Evolutionary conservation across 2,329 filamentous ascomycete genomes (phyloP).

Genomic region (Monilinia aucupariae): DNA sequence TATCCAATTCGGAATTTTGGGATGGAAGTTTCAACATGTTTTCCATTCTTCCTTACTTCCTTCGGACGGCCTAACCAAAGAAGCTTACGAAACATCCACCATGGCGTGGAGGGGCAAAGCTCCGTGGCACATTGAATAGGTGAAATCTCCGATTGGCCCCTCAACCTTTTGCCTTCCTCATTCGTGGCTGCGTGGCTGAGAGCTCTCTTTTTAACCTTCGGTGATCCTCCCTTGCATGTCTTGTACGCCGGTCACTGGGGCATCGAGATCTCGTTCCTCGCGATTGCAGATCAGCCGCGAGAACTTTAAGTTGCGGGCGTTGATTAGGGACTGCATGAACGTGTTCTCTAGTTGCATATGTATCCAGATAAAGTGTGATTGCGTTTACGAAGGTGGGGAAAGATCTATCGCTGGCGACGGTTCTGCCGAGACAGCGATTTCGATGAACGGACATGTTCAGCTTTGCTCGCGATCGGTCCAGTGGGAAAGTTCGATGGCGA

Average conservation of each 20-base stretch:
- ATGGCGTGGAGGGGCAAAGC: too few relatives aligned
- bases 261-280: neutral
- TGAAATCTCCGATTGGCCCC: neutral
- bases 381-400: neutral
- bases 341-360: conserved; percentile 10
- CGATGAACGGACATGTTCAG: neutral
- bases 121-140: neutral
- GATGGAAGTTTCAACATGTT: neutral
- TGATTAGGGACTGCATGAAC: neutral
- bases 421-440: conserved; percentile 1
- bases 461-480: neutral
- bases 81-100: too few relatives aligned
- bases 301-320: neutral
- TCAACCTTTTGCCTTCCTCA: neutral
- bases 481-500: neutral
- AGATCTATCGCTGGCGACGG: neutral
- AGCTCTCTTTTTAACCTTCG: neutral
- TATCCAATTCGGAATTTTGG: neutral
- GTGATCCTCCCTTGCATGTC: neutral
- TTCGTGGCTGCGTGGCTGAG: neutral
- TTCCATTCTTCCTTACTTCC: neutral
- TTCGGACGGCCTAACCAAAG: too few relatives aligned
- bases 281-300: neutral
- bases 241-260: neutral
- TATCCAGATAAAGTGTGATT: neutral